phyloP scores from a whole-genome alignment of 129 eudicot genomes.

The Centrapalus pauciflorus region DNA sequence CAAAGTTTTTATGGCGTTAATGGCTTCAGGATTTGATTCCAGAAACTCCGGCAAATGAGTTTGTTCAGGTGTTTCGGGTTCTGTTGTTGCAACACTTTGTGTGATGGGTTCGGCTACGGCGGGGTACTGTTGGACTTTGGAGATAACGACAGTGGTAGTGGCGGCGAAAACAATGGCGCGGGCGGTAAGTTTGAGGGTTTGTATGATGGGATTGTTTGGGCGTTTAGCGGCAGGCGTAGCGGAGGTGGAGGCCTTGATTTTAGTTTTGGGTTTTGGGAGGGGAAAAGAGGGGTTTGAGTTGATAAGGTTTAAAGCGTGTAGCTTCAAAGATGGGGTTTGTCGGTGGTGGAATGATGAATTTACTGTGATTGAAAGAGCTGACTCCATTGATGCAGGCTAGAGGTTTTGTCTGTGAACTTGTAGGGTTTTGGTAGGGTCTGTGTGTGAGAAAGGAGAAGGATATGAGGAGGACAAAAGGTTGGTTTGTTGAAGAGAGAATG shows the following conservation, averaged over 20 bases:
- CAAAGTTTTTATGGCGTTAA: slow-evolving; percentile 36
- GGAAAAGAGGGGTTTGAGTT: slow-evolving; percentile 12
- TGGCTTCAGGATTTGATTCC: slow-evolving; percentile 44
- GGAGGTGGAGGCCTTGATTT: slow-evolving; percentile 18
- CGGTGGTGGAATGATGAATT: slow-evolving; percentile 21
- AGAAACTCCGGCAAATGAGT: slow-evolving; percentile 36
- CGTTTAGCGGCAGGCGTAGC: slow-evolving; percentile 2
- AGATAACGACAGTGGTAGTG: slow-evolving; percentile 35
- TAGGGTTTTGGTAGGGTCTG: slow-evolving; percentile 33
- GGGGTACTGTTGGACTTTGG: slow-evolving; percentile 34
- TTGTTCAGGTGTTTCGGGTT: slow-evolving; percentile 8
- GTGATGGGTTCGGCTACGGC: slow-evolving; percentile 40
- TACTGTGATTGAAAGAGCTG: slow-evolving; percentile 17
- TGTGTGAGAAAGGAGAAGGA: not conserved
- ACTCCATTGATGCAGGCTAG: slow-evolving; percentile 25
- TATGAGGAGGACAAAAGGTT: not conserved
- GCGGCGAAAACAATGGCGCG: slow-evolving; percentile 41
- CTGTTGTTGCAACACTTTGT: slow-evolving; percentile 11
- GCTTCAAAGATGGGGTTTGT: slow-evolving; percentile 1
- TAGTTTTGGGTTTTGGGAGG: slow-evolving; percentile 26
- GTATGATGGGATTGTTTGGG: slow-evolving; percentile 25
- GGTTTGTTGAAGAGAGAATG: too few species aligned
- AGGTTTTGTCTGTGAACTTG: not conserved
- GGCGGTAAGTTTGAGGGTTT: slow-evolving; percentile 45
- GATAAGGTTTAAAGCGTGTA: not conserved